A percentile compares a stretch with the other conserved stretches of the same genome.
Conservation (phyloP, 345 rosid species). For the Durio zibethinus region DNA sequence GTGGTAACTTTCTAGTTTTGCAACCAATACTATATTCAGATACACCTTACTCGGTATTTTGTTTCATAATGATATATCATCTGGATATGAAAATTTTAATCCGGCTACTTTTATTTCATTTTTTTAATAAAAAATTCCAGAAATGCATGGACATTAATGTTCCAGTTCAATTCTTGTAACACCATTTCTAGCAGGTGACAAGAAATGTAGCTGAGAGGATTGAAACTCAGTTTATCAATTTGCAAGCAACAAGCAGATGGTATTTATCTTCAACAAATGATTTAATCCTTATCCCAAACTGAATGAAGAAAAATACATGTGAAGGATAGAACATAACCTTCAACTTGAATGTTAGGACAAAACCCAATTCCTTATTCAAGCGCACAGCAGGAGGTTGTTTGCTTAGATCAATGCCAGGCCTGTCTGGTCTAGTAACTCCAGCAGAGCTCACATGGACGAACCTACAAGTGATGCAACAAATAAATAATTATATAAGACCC, state of each 20-base stretch:
- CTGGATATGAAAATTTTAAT: neutral
- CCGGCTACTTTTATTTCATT: neutral
- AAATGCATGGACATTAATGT: neutral
- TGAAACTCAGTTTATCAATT: neutral
- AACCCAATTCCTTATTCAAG: constrained; percentile 90
- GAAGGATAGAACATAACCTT: constrained; percentile 46
- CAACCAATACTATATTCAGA: neutral
- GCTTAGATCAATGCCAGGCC: constrained; percentile 90
- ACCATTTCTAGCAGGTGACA: neutral
- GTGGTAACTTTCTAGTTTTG: neutral
- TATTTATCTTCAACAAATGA: neutral
- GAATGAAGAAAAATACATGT: neutral
- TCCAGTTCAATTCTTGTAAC: neutral
- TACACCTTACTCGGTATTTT: neutral
- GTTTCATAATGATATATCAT: neutral
- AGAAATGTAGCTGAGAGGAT: neutral
- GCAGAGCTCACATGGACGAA: constrained; percentile 93
- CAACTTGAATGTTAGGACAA: constrained; percentile 79
- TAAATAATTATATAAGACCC: neutral
- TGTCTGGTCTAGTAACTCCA: constrained; percentile 91
- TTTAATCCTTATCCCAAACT: neutral
- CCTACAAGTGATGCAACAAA: constrained; percentile 37
- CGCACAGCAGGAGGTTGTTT: constrained; percentile 97
- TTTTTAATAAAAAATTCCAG: neutral
- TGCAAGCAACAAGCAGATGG: neutral